Conservation (phyloP, 148 eudicot species). For the Selenicereus undatus region DNA sequence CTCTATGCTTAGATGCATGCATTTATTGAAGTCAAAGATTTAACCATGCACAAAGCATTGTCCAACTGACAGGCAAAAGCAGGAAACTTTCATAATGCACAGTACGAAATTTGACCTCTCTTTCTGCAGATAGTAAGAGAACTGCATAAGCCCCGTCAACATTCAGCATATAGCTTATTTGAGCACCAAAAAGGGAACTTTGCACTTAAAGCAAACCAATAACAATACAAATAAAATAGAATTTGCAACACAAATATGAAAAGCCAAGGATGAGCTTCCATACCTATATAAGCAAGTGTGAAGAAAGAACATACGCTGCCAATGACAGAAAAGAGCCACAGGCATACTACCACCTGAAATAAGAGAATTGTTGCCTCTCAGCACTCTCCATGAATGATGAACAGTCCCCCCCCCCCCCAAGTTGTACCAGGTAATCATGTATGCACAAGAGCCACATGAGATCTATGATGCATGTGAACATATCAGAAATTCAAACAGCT, state of each 20-base stretch:
- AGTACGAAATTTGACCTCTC: neutral
- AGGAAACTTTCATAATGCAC: neutral
- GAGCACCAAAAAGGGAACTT: neutral
- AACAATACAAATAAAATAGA: neutral
- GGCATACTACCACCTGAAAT: slow-evolving; percentile 62
- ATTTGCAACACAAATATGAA: neutral
- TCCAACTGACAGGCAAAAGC: neutral
- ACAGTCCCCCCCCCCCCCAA: too few relatives aligned
- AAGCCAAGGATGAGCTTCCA: slow-evolving; percentile 11
- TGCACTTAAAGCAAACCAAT: neutral
- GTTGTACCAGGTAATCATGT: neutral
- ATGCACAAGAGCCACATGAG: neutral
- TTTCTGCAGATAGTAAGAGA: neutral
- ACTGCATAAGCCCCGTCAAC: neutral
- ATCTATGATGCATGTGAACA: slow-evolving; percentile 8
- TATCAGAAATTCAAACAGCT: slow-evolving; percentile 5
- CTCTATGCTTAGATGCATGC: neutral
- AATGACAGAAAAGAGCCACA: slow-evolving; percentile 71
- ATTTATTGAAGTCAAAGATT: neutral
- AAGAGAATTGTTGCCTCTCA: neutral
- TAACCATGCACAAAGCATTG: neutral
- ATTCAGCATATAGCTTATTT: neutral
- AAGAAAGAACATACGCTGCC: slow-evolving; percentile 63
- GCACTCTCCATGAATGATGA: neutral
- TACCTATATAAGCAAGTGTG: slow-evolving; percentile 76